Evolutionary conservation across 2,329 filamentous ascomycete species (phyloP), one percentile per base, ranked within the genome.

Genomic region (Penicillium sp.): DNA sequence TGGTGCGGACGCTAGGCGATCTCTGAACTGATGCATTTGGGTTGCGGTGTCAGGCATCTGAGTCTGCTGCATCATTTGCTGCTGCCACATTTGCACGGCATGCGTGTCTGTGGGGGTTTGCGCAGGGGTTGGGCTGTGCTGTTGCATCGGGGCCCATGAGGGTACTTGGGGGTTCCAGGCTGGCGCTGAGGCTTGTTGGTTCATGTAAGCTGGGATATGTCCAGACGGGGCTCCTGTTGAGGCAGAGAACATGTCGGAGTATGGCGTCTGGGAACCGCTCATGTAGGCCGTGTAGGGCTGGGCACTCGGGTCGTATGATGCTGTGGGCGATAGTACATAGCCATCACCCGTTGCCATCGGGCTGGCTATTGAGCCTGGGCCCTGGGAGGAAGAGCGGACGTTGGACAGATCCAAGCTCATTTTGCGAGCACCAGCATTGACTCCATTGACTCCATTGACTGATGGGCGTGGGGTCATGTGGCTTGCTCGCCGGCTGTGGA

Each of bases 361-460:
- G 33, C 70, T 72, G n/a, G 61, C 57, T 59, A 71, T 50, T 0
- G 69, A 63, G 11, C 47, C 52, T 3, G 66, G 51, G 11, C 61
- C 62, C 27, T 69, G 66, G 1, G 68, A 60, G 2, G 71, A 64
- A 13, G 68, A 64, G 16, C 68, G 69, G 23, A 72, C 45, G 38
- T 66, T 63, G 3, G 71, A 70, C 6, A 74, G 55, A 43, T 74
- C 72, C 48, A 74, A 55, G 53, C 70, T 73, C 71, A 74, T 72
- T 53, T 75, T 75, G 52, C 70, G 68, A 3, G 59, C 43, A 23
- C 51, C 64, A 10, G 66, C 67, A 21, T 68, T 62, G 6, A 68
- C 50, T 40, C 67, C 67, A 21, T 67, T 63, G 7, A 69, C 48
- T 40, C 67, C 68, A 19, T 67, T 63, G 6, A 69, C 49, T 0